Evolutionary conservation across 768 basidiomycete species (phyloP).

Genomic region (Agrocybe praecox): DNA sequence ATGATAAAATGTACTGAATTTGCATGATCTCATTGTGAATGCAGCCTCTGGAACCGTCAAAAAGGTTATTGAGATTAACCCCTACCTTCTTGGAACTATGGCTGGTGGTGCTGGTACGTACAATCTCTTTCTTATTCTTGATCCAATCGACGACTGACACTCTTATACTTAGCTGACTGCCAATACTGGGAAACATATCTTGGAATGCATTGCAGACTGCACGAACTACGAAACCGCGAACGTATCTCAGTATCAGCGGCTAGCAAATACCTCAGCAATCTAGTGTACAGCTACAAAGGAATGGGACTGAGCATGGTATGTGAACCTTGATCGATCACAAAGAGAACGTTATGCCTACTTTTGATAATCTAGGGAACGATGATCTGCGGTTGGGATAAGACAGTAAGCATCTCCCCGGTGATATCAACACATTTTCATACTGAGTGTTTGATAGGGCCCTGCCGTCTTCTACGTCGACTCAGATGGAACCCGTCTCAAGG

Average conservation of each 20-base stretch:
- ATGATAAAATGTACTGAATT: background rate
- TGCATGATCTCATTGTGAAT: slow-evolving; percentile 3
- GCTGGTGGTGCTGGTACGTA: slow-evolving; percentile 93
- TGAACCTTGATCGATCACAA: slow-evolving; percentile 5
- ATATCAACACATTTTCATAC: slow-evolving; percentile 2
- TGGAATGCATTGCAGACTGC: slow-evolving; percentile 95
- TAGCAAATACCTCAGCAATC: slow-evolving; percentile 95
- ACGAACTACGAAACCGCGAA: slow-evolving; percentile 95
- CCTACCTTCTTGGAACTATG: slow-evolving; percentile 98
- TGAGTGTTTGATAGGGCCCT: slow-evolving; percentile 63
- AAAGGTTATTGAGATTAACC: slow-evolving; percentile 99
- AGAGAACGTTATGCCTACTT: slow-evolving; percentile 1
- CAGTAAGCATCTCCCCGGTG: slow-evolving; percentile 46
- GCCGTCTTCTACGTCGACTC: slow-evolving; percentile 97
- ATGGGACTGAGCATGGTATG: slow-evolving; percentile 99
- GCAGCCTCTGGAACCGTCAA: slow-evolving; percentile 96
- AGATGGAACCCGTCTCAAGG: slow-evolving; percentile 93
- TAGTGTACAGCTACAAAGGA: slow-evolving; percentile 97
- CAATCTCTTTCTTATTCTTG: background rate
- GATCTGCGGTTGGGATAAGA: slow-evolving; percentile 99
- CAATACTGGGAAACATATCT: slow-evolving; percentile 99
- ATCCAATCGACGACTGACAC: slow-evolving; percentile 3
- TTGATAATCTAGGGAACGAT: slow-evolving; percentile 79
- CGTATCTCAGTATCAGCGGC: slow-evolving; percentile 99
- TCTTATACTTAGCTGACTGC: slow-evolving; percentile 70